Evolutionary conservation across 345 rosid genomes (phyloP), one percentile per base, ranked within the genome.

Genomic region (Stellera chamaejasme): DNA sequence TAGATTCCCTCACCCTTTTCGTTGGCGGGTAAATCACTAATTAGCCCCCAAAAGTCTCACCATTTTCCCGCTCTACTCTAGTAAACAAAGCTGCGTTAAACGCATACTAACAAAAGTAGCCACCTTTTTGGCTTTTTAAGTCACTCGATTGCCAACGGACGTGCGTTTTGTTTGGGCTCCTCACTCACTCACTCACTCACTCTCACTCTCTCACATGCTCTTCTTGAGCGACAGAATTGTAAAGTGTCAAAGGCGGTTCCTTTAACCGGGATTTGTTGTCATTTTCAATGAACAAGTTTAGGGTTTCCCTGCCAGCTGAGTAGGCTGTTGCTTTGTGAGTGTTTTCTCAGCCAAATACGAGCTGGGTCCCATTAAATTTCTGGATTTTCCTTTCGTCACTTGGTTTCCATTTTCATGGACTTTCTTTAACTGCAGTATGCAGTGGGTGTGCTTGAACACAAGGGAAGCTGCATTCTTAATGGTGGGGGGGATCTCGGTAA

Each of bases 21-120:
- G 39, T 71, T 77, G 87, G 92, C 92, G 92, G 80, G 80, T 73
- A 74, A 76, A 52, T 25, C 69, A 68, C 72, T 72, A 43, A 63
- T 62, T 64, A 54, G 46, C 46, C 13, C 27, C 13, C 11, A 16
- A 67, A 52, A 10, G 15, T 8, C 47, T 5, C 42, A 47, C 36
- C 60, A 55, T 54, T 76, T 72, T 77, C 85, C 75, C 78, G 67
- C 77, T 55, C 45, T 42, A 47, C 48, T 67, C 63, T 51, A 39
- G 60, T 54, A 72, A 59, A 26, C 48, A 60, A 58, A 32, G 39
- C 5, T 32, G 39, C 39, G 39, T 8, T 32, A 32, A 32, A 32
- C 39, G 39, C 5, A 32, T 32, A 32, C 39, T 32, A 32, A 32
- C 39, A 63, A 62, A 27, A 23, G n/a, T 23, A 27, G 3, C 11